phyloP scores from a whole-genome alignment of 2,329 filamentous ascomycete genomes.

The Hymenoscyphus albidus region DNA sequence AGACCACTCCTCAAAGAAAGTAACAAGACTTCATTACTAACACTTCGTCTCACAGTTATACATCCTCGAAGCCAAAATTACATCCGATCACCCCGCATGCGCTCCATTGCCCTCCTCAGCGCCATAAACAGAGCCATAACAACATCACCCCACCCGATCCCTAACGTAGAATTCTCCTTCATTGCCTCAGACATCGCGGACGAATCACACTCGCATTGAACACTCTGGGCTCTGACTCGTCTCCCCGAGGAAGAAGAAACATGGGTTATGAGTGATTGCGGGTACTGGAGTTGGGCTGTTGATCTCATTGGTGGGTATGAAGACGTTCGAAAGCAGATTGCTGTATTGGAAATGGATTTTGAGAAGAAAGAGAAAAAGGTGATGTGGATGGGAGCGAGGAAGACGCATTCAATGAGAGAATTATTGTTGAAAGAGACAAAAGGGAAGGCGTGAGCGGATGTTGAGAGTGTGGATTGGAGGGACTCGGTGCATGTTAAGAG shows the following conservation, averaged over 20 bases:
- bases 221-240: conserved; percentile 28
- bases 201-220: conserved; percentile 9
- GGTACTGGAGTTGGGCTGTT: conserved; percentile 36
- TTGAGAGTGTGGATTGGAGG: conserved; percentile 29
- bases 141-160: conserved; percentile 34
- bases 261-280: conserved; percentile 38
- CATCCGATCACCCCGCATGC: conserved; percentile 23
- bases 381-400: conserved; percentile 30
- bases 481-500: not conserved
- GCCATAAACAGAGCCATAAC: conserved; percentile 37
- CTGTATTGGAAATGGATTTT: conserved; percentile 13
- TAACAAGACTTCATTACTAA: not conserved
- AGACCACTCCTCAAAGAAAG: too few species aligned
- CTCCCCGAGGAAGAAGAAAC: conserved; percentile 21
- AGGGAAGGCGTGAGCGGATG: conserved; percentile 37
- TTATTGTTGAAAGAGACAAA: conserved; percentile 31
- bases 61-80: conserved; percentile 30
- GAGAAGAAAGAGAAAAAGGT: conserved; percentile 23
- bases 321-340: conserved; percentile 25
- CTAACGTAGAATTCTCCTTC: conserved; percentile 39
- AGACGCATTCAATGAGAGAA: conserved; percentile 27
- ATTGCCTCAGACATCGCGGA: conserved; percentile 26
- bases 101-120: conserved; percentile 34
- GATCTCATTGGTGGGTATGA: conserved; percentile 37
- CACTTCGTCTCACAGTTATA: conserved; percentile 29